phyloP scores from a whole-genome alignment of 371 early-diverging fungal species.

The Mortierella sp. region DNA sequence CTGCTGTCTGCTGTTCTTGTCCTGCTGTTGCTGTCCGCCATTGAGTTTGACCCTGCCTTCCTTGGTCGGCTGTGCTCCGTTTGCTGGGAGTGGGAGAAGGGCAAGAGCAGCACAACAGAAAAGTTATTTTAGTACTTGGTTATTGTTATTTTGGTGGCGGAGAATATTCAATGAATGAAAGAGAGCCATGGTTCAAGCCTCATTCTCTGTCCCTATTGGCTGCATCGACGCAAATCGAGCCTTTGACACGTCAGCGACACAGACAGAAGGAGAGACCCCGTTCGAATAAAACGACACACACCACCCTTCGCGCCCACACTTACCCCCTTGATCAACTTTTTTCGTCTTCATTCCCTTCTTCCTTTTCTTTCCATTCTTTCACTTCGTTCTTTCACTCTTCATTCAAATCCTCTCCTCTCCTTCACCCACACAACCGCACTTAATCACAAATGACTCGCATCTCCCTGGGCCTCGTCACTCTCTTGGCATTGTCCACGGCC shows the following conservation, averaged over 20 bases:
- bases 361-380: slow-evolving; percentile 20
- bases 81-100: background rate
- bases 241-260: slow-evolving; percentile 31
- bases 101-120: background rate
- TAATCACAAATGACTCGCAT: slow-evolving; percentile 50
- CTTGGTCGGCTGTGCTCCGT: background rate
- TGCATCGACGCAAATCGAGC: background rate
- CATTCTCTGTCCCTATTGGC: slow-evolving; percentile 9
- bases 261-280: background rate
- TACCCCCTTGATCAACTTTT: background rate
- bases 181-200: background rate
- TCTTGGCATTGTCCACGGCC: slow-evolving; percentile 57
- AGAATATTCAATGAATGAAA: background rate
- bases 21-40: background rate
- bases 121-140: background rate
- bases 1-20: background rate
- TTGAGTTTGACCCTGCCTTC: background rate
- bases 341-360: background rate
- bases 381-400: background rate
- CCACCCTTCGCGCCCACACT: no score
- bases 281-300: background rate
- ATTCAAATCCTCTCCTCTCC: background rate
- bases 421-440: background rate
- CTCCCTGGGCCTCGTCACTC: slow-evolving; percentile 44
- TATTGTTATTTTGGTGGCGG: slow-evolving; percentile 12